A percentile compares a stretch with the other conserved stretches of the same genome.
Conservation (phyloP, 148 eudicot species). For the Oxyria digyna region DNA sequence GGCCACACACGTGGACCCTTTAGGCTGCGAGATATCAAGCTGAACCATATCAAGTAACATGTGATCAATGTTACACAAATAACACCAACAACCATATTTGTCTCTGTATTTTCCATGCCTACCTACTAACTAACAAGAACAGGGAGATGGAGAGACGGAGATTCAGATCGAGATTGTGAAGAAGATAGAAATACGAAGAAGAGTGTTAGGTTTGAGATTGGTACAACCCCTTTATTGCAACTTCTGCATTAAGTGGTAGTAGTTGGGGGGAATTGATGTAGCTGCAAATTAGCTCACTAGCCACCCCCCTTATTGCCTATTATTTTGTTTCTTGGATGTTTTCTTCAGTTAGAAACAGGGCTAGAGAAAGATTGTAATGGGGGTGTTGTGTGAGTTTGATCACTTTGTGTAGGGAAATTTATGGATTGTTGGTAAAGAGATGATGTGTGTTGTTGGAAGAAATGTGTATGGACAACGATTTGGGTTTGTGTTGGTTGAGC, state of each 20-base stretch:
- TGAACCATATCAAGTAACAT: slow-evolving; percentile 61
- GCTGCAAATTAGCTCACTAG: background rate
- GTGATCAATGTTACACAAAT: background rate
- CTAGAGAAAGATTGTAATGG: background rate
- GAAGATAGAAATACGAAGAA: background rate
- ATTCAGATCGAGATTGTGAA: background rate
- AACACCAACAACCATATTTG: background rate
- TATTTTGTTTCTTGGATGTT: too few species aligned
- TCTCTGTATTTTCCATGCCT: background rate
- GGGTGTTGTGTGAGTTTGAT: background rate
- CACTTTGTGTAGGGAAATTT: background rate
- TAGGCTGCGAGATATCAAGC: slow-evolving; percentile 23
- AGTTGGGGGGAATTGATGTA: background rate
- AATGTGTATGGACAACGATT: background rate
- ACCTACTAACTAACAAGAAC: background rate
- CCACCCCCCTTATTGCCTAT: too few species aligned
- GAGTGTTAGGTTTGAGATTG: background rate
- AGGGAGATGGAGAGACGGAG: background rate
- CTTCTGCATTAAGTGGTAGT: background rate
- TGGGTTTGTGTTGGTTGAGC: slow-evolving; percentile 5
- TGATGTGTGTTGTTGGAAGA: background rate
- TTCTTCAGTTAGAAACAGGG: background rate
- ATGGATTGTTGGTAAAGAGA: background rate
- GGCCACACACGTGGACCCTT: slow-evolving; percentile 87
- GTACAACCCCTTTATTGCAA: slow-evolving; percentile 2